phyloP scores from a whole-genome alignment of 306 rosid genomes.

The Malus domestica region ASM211411v1 NC_041799.1:3892001-3892500 shows the following conservation, averaged over 20 bases:
- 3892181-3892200: conserved; percentile 66
- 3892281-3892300: conserved; percentile 69
- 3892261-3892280: conserved; percentile 79
- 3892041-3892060: not conserved
- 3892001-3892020: not conserved
- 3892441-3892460: conserved; percentile 23
- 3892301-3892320: conserved; percentile 31
- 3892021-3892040: not conserved
- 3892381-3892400: not conserved
- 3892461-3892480: conserved; percentile 25
- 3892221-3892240: conserved; percentile 70
- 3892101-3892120: not conserved
- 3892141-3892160: conserved; percentile 13
- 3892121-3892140: not conserved
- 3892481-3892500: conserved; percentile 35
- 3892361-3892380: conserved; percentile 2
- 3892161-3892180: conserved; percentile 71
- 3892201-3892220: conserved; percentile 57
- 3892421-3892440: conserved; percentile 32
- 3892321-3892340: conserved; percentile 34
- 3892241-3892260: conserved; percentile 59
- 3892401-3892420: conserved; percentile 3
- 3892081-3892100: not conserved
- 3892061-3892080: not conserved
- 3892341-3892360: not conserved